Conservation (phyloP, 1,284 basidiomycete species). For the Tilletia caries region DNA sequence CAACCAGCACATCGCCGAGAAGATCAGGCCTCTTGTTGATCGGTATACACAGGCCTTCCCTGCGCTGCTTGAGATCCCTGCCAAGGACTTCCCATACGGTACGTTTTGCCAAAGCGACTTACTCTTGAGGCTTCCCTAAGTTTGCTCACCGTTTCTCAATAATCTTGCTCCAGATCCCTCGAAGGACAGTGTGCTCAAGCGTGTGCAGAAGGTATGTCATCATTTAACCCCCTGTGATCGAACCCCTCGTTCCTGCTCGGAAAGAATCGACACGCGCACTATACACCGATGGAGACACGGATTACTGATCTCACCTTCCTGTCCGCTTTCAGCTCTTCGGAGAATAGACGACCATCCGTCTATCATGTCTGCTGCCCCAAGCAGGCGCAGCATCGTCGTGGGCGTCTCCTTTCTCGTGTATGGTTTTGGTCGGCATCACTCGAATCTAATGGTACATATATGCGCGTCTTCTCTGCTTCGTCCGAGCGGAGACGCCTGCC, state of each 20-base stretch:
- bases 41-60: slow-evolving; percentile 94
- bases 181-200: slow-evolving; percentile 94
- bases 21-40: slow-evolving; percentile 91
- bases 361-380: not conserved
- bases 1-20: slow-evolving; percentile 63
- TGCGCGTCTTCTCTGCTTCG: no score
- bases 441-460: no score
- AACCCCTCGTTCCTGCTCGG: not conserved
- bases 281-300: not conserved
- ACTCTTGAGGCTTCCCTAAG: no score
- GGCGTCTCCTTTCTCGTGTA: no score
- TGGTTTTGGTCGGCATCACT: no score
- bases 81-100: slow-evolving; percentile 66
- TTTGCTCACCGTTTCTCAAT: slow-evolving; percentile 8
- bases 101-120: not conserved
- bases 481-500: no score
- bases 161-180: slow-evolving; percentile 69
- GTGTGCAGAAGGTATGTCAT: slow-evolving; percentile 70
- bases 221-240: slow-evolving; percentile 4
- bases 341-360: slow-evolving; percentile 22
- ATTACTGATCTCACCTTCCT: not conserved
- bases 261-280: not conserved
- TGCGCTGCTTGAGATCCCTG: slow-evolving; percentile 92
- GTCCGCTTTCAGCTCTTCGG: slow-evolving; percentile 33
- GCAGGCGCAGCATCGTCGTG: no score